Evolutionary conservation across 2,329 filamentous ascomycete genomes (phyloP).

Genomic region (Cladophialophora immunda): DNA sequence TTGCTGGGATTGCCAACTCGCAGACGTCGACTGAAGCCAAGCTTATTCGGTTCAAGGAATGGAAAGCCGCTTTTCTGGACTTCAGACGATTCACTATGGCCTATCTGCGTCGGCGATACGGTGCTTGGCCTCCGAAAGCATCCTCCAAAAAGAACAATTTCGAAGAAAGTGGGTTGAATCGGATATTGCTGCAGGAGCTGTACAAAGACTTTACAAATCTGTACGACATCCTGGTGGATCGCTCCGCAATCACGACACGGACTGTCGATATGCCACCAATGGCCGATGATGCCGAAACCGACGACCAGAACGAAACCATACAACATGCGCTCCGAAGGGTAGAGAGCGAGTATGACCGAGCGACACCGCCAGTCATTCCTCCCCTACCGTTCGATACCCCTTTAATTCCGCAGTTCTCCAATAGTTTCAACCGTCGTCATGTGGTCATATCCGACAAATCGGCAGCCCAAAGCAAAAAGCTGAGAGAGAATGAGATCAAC

Average conservation of each 20-base stretch:
- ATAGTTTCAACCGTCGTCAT: constrained; percentile 66
- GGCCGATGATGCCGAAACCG: constrained; percentile 62
- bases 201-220: constrained; percentile 87
- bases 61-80: constrained; percentile 77
- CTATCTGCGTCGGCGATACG: constrained; percentile 74
- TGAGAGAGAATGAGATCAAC: constrained; percentile 81
- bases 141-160: constrained; percentile 91
- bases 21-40: constrained; percentile 80
- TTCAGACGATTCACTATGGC: constrained; percentile 77
- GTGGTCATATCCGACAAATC: constrained; percentile 77
- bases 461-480: constrained; percentile 72
- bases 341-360: constrained; percentile 87
- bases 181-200: constrained; percentile 79
- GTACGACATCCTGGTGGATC: constrained; percentile 89
- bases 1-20: constrained; percentile 86
- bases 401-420: constrained; percentile 73
- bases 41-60: constrained; percentile 81
- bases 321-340: constrained; percentile 78
- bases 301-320: constrained; percentile 64
- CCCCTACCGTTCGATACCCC: constrained; percentile 92
- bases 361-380: constrained; percentile 86
- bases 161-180: constrained; percentile 84
- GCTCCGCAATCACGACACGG: constrained; percentile 78
- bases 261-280: constrained; percentile 72
- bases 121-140: constrained; percentile 90